Base-by-base conservation (phyloP, 495 filamentous ascomycete species). In the Eremomyces bilateralis region DNA sequence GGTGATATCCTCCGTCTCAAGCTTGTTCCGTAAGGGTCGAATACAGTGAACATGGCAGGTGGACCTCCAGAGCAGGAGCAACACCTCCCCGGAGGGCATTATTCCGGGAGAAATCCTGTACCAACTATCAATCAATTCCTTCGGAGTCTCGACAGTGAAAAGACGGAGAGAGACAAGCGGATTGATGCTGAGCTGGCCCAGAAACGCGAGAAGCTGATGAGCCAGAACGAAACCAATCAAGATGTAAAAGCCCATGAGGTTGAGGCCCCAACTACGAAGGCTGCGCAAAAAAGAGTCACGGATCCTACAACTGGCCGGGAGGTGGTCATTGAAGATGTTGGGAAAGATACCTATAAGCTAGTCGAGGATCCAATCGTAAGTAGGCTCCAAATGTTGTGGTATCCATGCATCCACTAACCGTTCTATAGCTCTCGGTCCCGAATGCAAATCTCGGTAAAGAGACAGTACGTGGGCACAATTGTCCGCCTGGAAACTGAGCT, bases 41-140 rank as follows among this genome's bases (percentile, higher is more conserved):
- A 42, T n/a, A 13, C 55, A 52, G 27, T 33, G 24, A 27, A 29
- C 32, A 52, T 48, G 46, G 31, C 43, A 25, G 45, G 52, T 29
- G 15, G 35, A 15, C 39, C n/a, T n/a, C n/a, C 43, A n/a, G 16
- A 52, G 27, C 44, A 41, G 18, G 42, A 56, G 34, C 50, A 46
- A 28, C 39, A 47, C 21, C 37, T 20, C 11, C 50, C 55, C 2
- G 56, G 56, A 11, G 54, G 53, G 5, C 49, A 56, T 30, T 79
- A 78, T 51, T 76, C 70, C 1, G 73, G 69, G 13, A 46, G 43
- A 24, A 88, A 90, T 52, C 73, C 76, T 1, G 64, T 95, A 31
- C 85, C 85, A 2, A 93, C 79, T 31, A 75, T 95, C 43, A 69
- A 78, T 46, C 66, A 80, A 49, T 91, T 92, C 48, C 61, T 92